These are phyloP conservation scores for Beauveria sp. DNA, from an alignment of 2,329 filamentous ascomycete species.

Conservation along the genomic window DNA sequence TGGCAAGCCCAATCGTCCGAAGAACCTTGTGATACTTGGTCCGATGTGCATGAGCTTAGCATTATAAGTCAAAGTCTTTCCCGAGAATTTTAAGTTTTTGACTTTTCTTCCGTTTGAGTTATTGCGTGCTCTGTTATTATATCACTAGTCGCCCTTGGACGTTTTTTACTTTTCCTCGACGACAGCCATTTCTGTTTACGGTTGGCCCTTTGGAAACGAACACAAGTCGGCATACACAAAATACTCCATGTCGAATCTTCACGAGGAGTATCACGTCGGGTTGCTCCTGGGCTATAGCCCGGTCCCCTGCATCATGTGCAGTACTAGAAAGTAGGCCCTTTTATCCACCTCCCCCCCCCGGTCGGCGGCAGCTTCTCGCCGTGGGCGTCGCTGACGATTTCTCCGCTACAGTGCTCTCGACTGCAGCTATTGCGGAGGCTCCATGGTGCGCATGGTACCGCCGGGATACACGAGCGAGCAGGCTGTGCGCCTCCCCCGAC, in stretches of 20 bases:
- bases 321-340: neutral
- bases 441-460: conserved; percentile 10
- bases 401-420: neutral
- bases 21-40: neutral
- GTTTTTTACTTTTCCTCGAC: neutral
- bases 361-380: too few species aligned
- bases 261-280: conserved; percentile 7
- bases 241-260: neutral
- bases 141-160: neutral
- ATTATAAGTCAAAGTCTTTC: neutral
- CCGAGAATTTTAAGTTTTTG: neutral
- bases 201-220: neutral
- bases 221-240: neutral
- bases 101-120: neutral
- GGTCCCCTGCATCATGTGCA: conserved; percentile 10
- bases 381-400: neutral
- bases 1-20: neutral
- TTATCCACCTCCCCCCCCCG: neutral
- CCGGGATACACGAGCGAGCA: conserved; percentile 10
- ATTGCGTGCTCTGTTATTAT: neutral
- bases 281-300: conserved; percentile 4
- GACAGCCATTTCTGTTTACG: neutral
- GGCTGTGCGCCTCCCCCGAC: neutral
- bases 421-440: conserved; percentile 5
- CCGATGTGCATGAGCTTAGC: neutral